phyloP scores from a whole-genome alignment of 768 basidiomycete species.

The Kondoa subrosea region DNA sequence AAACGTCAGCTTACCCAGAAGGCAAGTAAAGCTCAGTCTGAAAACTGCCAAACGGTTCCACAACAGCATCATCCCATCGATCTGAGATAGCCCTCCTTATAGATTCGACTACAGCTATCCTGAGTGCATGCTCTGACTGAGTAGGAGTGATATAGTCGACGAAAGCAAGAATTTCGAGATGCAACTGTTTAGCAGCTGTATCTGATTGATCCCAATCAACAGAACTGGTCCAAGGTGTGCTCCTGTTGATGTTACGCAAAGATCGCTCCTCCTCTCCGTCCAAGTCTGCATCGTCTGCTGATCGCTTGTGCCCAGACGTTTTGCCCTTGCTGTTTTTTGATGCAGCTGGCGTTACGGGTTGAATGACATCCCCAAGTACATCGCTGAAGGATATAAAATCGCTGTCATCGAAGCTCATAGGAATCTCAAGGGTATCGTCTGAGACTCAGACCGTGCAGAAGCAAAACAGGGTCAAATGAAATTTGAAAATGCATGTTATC shows the following conservation, averaged over 20 bases:
- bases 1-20: slow-evolving; percentile 47
- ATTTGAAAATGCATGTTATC: neutral
- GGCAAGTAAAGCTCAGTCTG: slow-evolving; percentile 88
- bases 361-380: slow-evolving; percentile 12
- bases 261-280: slow-evolving; percentile 15
- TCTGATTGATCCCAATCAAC: slow-evolving; percentile 57
- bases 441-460: neutral
- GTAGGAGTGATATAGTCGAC: slow-evolving; percentile 75
- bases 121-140: slow-evolving; percentile 64
- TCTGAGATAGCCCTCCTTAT: slow-evolving; percentile 49
- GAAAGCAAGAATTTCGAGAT: slow-evolving; percentile 70
- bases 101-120: slow-evolving; percentile 51
- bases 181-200: slow-evolving; percentile 74
- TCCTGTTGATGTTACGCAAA: slow-evolving; percentile 10
- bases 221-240: slow-evolving; percentile 48
- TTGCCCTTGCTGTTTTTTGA: neutral
- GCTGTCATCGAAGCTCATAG: neutral
- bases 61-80: slow-evolving; percentile 61
- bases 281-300: neutral
- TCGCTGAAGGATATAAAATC: slow-evolving; percentile 26
- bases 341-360: neutral
- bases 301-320: slow-evolving; percentile 2
- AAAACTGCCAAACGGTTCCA: slow-evolving; percentile 79
- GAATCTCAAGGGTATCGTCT: too few species aligned
- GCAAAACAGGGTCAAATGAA: neutral